A percentile compares a stretch with the other conserved stretches of the same genome.
Evolutionary conservation across 2,329 filamentous ascomycete genomes (phyloP).

Genomic region (Arthroderma uncinatum): DNA sequence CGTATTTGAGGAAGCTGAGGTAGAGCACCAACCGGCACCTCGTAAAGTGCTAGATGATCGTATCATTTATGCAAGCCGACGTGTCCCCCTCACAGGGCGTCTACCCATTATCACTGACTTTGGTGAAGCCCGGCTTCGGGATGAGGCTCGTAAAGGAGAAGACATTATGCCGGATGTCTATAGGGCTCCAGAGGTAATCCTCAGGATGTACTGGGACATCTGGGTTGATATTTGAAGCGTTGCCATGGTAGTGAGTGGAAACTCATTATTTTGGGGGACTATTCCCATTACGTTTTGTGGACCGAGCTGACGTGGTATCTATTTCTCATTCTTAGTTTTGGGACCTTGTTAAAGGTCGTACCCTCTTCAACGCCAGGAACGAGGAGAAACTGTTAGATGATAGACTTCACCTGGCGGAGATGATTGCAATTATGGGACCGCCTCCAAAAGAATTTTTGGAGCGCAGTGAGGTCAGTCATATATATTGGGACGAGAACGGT

Average conservation of each 20-base stretch:
- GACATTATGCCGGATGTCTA: slow-evolving; percentile 19
- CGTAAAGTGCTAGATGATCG: slow-evolving; percentile 13
- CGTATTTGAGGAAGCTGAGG: slow-evolving; percentile 11
- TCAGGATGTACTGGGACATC: slow-evolving; percentile 18
- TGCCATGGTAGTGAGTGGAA: slow-evolving; percentile 17
- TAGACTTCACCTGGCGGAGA: slow-evolving; percentile 18
- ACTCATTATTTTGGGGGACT: not conserved
- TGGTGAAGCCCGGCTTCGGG: slow-evolving; percentile 3
- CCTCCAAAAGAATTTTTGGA: slow-evolving; percentile 15
- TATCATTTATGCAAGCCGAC: slow-evolving; percentile 10
- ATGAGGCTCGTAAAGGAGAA: slow-evolving; percentile 6
- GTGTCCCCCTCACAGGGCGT: not conserved
- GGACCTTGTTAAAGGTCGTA: slow-evolving; percentile 7
- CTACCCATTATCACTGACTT: slow-evolving; percentile 13
- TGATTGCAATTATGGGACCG: slow-evolving; percentile 16
- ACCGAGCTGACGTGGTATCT: not conserved
- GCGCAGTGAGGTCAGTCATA: slow-evolving; percentile 14
- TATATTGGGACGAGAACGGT: slow-evolving; percentile 20
- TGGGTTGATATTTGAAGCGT: slow-evolving; percentile 21
- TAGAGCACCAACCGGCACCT: slow-evolving; percentile 8
- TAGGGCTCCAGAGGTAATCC: slow-evolving; percentile 18
- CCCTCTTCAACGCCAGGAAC: slow-evolving; percentile 7
- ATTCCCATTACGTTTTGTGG: not conserved
- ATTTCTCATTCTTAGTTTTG: slow-evolving; percentile 3
- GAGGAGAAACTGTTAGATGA: slow-evolving; percentile 9